Percentiles rank a stretch among this genome's conserved stretches.
phyloP scores from a whole-genome alignment of 2,329 filamentous ascomycete species.

The Cryphonectria parasitica region DNA sequence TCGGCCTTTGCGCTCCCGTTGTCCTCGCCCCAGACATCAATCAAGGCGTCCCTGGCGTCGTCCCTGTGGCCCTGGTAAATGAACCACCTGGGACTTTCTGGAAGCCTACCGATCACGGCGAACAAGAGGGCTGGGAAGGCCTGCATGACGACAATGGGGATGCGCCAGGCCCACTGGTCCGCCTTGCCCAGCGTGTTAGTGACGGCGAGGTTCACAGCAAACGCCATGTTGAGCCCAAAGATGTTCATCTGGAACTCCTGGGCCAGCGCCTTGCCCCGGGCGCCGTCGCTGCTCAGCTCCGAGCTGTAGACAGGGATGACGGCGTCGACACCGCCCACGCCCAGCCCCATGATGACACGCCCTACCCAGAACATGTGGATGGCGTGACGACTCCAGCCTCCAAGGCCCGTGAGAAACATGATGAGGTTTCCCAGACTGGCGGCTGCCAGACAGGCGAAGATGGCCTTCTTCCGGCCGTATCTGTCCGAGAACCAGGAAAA shows the following conservation, averaged over 20 bases:
- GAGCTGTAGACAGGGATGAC: constrained; percentile 64
- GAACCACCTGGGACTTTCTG: constrained; percentile 62
- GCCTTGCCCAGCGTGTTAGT: constrained; percentile 57
- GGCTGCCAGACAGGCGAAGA: constrained; percentile 27
- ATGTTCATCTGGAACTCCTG: constrained; percentile 70
- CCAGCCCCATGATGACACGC: constrained; percentile 44
- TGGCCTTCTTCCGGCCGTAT: constrained; percentile 26
- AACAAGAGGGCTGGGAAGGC: constrained; percentile 59
- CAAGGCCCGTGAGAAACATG: constrained; percentile 28
- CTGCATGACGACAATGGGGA: constrained; percentile 65
- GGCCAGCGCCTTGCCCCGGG: constrained; percentile 60
- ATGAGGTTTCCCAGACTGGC: constrained; percentile 26
- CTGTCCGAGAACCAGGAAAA: constrained; percentile 25
- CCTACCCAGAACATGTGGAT: constrained; percentile 31
- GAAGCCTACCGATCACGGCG: constrained; percentile 54
- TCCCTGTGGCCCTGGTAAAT: constrained; percentile 54
- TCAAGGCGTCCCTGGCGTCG: constrained; percentile 53
- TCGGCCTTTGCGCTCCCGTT: constrained; percentile 38
- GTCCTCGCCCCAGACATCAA: constrained; percentile 53
- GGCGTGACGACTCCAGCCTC: constrained; percentile 19
- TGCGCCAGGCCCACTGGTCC: constrained; percentile 64
- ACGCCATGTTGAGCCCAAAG: constrained; percentile 64
- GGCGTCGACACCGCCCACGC: constrained; percentile 63
- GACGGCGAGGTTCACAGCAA: constrained; percentile 60
- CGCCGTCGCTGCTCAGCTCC: constrained; percentile 60